These are phyloP conservation scores for Neurospora africana DNA, from an alignment of 495 filamentous ascomycete species.

Conservation along the genomic window DNA sequence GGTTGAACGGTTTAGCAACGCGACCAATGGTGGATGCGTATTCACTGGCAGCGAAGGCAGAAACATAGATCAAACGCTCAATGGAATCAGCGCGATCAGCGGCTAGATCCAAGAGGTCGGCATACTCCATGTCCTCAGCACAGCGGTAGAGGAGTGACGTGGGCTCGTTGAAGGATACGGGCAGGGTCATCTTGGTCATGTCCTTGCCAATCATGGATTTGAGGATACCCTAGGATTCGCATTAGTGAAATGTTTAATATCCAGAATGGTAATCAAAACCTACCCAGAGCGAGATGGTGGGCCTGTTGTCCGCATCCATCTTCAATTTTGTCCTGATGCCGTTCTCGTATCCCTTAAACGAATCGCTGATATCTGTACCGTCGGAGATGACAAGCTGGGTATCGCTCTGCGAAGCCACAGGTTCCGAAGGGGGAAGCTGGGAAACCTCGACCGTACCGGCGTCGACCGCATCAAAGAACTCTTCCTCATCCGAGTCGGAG, in stretches of 20 bases:
- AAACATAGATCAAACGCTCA: conserved; percentile 92
- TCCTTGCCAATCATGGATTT: conserved; percentile 99
- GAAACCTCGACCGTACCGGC: conserved; percentile 79
- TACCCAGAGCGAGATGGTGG: conserved; percentile 95
- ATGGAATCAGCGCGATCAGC: conserved; percentile 77
- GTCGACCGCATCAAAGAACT: conserved; percentile 97
- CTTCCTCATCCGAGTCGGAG: conserved; percentile 75
- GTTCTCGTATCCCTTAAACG: conserved; percentile 87
- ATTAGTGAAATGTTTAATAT: conserved; percentile 14
- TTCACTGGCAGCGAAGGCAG: conserved; percentile 88
- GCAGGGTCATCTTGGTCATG: conserved; percentile 99
- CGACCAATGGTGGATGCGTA: conserved; percentile 94
- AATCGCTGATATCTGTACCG: conserved; percentile 54
- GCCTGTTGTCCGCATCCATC: conserved; percentile 85
- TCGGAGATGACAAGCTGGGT: conserved; percentile 32
- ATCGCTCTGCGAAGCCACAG: conserved; percentile 30
- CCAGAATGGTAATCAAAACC: conserved; percentile 17
- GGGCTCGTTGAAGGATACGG: conserved; percentile 97
- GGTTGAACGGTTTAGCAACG: conserved; percentile 97
- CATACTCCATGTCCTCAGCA: conserved; percentile 95
- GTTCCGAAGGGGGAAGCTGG: conserved; percentile 36
- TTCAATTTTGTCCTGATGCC: conserved; percentile 65
- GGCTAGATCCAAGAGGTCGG: conserved; percentile 82
- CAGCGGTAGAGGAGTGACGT: conserved; percentile 94
- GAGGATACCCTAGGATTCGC: conserved; percentile 59